A percentile compares a stretch with the other conserved stretches of the same genome.
These are phyloP conservation scores for Alectoria sarmentosa DNA, from an alignment of 495 filamentous ascomycete species.

Conservation along the genomic window DNA sequence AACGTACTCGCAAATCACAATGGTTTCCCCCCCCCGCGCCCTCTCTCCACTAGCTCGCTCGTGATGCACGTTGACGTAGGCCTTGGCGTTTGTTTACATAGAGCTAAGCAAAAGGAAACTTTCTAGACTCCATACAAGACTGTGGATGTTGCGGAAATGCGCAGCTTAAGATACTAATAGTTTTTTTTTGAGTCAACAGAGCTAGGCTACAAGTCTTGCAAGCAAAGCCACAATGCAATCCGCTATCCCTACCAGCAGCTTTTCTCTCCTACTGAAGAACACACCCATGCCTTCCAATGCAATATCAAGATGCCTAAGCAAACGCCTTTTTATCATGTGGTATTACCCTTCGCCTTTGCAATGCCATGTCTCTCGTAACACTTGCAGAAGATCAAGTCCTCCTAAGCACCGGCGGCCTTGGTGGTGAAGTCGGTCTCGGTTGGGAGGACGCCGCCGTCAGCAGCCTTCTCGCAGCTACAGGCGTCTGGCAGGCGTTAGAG, in stretches of 20 bases:
- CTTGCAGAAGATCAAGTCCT: no score
- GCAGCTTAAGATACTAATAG: neutral
- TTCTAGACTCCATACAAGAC: neutral
- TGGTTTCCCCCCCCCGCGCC: no score
- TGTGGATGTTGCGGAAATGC: neutral
- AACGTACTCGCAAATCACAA: neutral
- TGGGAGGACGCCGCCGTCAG: slow-evolving; percentile 44
- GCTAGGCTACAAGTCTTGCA: neutral
- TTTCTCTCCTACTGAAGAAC: neutral
- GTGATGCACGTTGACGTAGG: neutral
- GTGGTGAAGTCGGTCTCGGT: slow-evolving; percentile 81
- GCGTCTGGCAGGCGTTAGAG: slow-evolving; percentile 43
- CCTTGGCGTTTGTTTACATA: neutral
- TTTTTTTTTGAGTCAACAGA: neutral
- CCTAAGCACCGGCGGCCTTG: slow-evolving; percentile 31
- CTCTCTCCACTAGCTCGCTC: no score
- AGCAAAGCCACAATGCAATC: neutral
- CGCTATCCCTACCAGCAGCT: neutral
- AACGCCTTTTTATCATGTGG: neutral
- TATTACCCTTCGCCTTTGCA: slow-evolving; percentile 2
- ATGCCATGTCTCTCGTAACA: neutral
- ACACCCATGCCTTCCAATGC: neutral
- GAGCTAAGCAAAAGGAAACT: neutral
- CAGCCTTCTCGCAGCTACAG: slow-evolving; percentile 76
- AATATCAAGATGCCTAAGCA: neutral